A percentile compares a stretch with the other conserved stretches of the same genome.
Evolutionary conservation across 2,329 filamentous ascomycete species (phyloP).

Genomic region (Pseudomassariella vexata): DNA sequence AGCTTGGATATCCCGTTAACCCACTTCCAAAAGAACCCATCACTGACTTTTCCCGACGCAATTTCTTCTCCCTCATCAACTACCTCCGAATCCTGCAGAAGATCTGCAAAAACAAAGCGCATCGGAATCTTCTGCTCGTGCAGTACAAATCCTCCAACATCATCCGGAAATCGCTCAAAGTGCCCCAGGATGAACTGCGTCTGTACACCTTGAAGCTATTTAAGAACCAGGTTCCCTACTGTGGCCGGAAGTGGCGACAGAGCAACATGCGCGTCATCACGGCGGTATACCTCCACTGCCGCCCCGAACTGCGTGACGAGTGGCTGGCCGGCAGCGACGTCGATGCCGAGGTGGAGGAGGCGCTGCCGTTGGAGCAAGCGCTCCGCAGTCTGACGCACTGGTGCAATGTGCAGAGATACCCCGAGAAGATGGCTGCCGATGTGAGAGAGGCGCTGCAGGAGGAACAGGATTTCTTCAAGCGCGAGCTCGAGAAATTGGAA

Average conservation of each 20-base stretch:
- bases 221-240: conserved; percentile 98
- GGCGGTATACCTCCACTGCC: conserved; percentile 88
- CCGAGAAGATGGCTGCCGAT: conserved; percentile 65
- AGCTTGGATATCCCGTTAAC: conserved; percentile 74
- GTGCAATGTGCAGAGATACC: conserved; percentile 82
- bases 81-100: conserved; percentile 96
- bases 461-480: conserved; percentile 73
- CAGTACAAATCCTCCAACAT: conserved; percentile 94
- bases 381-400: conserved; percentile 86
- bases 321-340: conserved; percentile 90
- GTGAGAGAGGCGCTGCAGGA: conserved; percentile 56
- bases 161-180: conserved; percentile 82
- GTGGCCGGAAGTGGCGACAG: conserved; percentile 95
- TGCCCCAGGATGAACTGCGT: conserved; percentile 80
- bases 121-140: conserved; percentile 87
- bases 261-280: conserved; percentile 99
- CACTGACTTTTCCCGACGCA: conserved; percentile 85
- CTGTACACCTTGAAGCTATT: conserved; percentile 96
- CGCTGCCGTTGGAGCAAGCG: conserved; percentile 85
- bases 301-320: conserved; percentile 88
- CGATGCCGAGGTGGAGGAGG: conserved; percentile 89
- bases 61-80: conserved; percentile 94
- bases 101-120: conserved; percentile 90
- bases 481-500: conserved; percentile 71
- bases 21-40: conserved; percentile 70